Base-by-base conservation (phyloP, 805 yeast genomes). In the Yamadazyma kitorensis region DNA sequence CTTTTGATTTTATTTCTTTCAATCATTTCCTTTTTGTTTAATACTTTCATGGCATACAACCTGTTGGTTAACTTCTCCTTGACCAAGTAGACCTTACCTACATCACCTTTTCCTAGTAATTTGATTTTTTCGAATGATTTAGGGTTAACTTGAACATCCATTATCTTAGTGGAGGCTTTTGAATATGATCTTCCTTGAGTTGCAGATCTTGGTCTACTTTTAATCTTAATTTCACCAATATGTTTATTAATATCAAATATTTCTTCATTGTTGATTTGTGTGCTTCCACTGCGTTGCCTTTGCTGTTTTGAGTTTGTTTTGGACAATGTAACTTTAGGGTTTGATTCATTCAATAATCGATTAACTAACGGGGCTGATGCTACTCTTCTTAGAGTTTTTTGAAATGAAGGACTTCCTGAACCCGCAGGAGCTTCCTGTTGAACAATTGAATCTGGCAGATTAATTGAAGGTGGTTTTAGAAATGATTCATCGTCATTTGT, bases 21-120 rank as follows among this genome's bases (percentile, higher is more conserved):
- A 44, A 93, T 83, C 97, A 93, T 93, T 55, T 91, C 98, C 46
- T 80, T 79, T 53, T 93, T 93, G 55, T 78, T 79, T 38, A 91
- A 67, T 2, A 93, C 86, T 55, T 93, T 93, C 91, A 93, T 83
- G 5, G 99, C 99, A 55, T 80, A 93, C 21, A 88, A 61, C 44
- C 80, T 76, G 44, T 80, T 78, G 2, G 89, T 70, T 24, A 70
- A 63, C 54, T 84, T 86, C 49, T 94, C 96, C 41, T 83, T 74
- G 4, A 93, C 99, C 17, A 93, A 64, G 51, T 86, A 93, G 16
- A 93, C 99, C 56, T 87, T 89, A 3, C 99, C 99, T 23, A 93
- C 98, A 52, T 93, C 98, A 38, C 99, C 99, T 54, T 86, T 86
- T 4, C 99, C 99, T 31, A 93, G 64, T n/a, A 93, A 64, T 47